These are phyloP conservation scores for Neofusicoccum cordaticola DNA, from an alignment of 2,329 filamentous ascomycete species.

Conservation along the genomic window DNA sequence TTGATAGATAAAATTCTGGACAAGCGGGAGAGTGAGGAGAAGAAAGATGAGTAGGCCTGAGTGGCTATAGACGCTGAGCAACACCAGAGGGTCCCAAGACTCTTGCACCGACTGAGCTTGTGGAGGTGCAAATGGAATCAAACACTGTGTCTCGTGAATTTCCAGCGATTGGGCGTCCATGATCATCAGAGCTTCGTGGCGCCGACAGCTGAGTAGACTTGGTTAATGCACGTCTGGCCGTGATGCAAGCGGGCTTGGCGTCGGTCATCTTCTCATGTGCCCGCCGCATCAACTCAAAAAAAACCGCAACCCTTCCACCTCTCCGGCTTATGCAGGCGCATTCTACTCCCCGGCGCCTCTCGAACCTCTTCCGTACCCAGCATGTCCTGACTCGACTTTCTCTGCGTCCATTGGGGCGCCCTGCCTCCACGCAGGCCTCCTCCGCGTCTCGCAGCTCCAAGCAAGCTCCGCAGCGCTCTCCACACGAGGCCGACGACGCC, in stretches of 20 bases:
- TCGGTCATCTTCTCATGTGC: neutral
- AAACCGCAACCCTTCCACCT: neutral
- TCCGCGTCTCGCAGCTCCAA: conserved; percentile 15
- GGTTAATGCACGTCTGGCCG: neutral
- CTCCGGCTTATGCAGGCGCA: conserved; percentile 5
- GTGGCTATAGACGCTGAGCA: neutral
- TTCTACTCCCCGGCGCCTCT: neutral
- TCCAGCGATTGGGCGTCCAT: too few relatives aligned
- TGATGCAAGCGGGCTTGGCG: conserved; percentile 6
- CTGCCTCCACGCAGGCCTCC: neutral
- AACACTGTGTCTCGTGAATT: too few relatives aligned
- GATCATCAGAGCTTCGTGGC: too few relatives aligned
- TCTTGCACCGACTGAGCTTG: too few relatives aligned
- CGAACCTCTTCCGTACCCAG: neutral
- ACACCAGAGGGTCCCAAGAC: neutral
- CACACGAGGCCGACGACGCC: neutral
- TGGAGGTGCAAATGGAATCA: neutral
- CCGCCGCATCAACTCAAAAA: neutral
- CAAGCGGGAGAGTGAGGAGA: conserved; percentile 51
- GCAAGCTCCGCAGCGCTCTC: neutral
- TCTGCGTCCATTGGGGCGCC: neutral
- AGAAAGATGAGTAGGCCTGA: conserved; percentile 20
- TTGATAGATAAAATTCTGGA: conserved; percentile 87
- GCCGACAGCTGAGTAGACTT: too few relatives aligned
- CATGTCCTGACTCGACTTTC: neutral